Base-by-base conservation (phyloP, 768 basidiomycete genomes). In the Suillus variegatus region DNA sequence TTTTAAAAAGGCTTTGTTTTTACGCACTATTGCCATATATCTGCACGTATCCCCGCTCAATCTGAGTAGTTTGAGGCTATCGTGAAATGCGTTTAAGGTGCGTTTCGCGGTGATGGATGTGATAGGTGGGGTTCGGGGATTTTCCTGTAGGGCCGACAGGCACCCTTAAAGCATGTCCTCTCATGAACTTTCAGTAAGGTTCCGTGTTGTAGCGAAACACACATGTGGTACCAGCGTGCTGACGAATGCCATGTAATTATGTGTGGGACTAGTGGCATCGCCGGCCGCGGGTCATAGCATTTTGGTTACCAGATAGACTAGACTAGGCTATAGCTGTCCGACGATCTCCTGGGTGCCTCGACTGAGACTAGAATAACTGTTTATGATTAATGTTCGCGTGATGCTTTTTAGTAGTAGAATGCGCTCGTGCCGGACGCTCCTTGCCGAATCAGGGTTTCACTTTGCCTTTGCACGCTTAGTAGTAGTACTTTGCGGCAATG, bases 21-120 rank as follows among this genome's bases (percentile, higher is more conserved):
- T 63, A 72, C 64, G 68, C 70, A 70, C 57, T 56, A 38, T 61
- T 10, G 67, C 67, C 75, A 77, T 76, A 54, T 60, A 76, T 64
- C 14, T 62, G 60, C 58, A 68, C 49, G 60, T 56, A 76, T 76
- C 76, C 76, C 75, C 72, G 49, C 75, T 76, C 75, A 69, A 67
- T 7, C 43, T 43, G 32, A 62, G 22, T 9, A 62, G 22, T 10
- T 28, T 25, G 22, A 68, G 28, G n/a, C n/a, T 38, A 32, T n/a
- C 32, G 49, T 18, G 46, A 55, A 32, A 41, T 60, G 22, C 9
- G 47, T 18, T 3, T 32, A 9, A 18, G 16, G 28, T 28, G 52
- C 18, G 52, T 32, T 54, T n/a, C 5, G 16, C 40, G 35, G 62
- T 14, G 20, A 32, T 18, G 6, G 10, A 25, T 28, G 25, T 60